Evolutionary conservation across 2,329 filamentous ascomycete genomes (phyloP), one percentile per base, ranked within the genome.

Genomic region (Zalaria sp.): DNA sequence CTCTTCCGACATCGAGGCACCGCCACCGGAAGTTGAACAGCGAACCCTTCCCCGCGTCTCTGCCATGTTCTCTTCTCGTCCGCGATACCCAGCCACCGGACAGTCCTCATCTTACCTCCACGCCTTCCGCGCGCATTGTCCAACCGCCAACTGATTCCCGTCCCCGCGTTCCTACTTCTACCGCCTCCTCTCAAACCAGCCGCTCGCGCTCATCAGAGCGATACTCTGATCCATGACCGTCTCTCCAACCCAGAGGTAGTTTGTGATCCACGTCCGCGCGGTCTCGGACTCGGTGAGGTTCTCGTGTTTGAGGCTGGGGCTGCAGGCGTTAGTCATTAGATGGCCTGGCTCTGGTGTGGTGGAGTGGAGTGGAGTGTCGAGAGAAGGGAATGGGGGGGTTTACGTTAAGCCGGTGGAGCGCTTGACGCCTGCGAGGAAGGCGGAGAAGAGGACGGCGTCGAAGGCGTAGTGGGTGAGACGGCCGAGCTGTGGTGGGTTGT

Each of bases 171-270:
- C 18, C 18, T 18, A 18, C 18, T 18, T 18, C 18, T 18, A 93
- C 68, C 88, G 77, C 62, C 77, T 88, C 57, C 91, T 77, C 68
- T 95, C 88, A 61, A 98, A 98, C 66, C 79, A 98, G 46, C 81
- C 75, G 58, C 84, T 93, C 38, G 83, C 81, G 35, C 86, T 83
- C 59, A 94, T 84, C 43, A 96, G 76, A 34, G 88, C 88, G 28
- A 96, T 86, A 27, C 87, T 93, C 68, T 93, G 83, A 63, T 98
- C 91, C 87, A 98, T 93, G 49, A 95, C 83, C 77, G 87, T 94
- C 69, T 98, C 91, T 53, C 91, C 91, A 11, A 95, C 81, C 48
- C 86, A 86, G 35, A 96, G 78, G 62, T 96, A 96, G 60, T 82
- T 89, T 57, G 89, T 82, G 51, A 96, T 77, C 87, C 88, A 96